Base-by-base conservation (phyloP, 176 grass and related monocot species). In the Oryza glaberrima region DNA sequence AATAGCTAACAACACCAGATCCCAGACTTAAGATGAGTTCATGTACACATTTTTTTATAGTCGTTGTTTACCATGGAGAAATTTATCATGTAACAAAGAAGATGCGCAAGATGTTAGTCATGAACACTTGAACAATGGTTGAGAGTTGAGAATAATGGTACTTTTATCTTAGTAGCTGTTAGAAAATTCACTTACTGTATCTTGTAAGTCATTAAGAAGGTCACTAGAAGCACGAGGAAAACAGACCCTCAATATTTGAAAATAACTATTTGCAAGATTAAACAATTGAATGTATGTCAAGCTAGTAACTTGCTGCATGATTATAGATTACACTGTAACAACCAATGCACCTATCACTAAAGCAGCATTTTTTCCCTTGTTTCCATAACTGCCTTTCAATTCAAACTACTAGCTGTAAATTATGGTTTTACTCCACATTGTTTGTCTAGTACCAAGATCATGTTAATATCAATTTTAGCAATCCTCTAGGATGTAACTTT, bases 1-100 rank as follows among this genome's bases (percentile, higher is more conserved):
- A 72, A 41, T 81, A 35, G 7, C 41, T 75, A 61, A 72, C 28
- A 20, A 48, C 36, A 75, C 9, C 47, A 19, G 70, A 83, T 58
- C 28, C 30, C 35, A 70, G 17, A 67, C n/a, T 45, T 32, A 23
- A 14, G 8, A 76, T 75, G 23, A 81, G 15, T 69, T 87, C 25
- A 6, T 60, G 16, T 11, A 81, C 7, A 35, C 17, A 1, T 41
- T 67, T 81, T 41, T 73, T 79, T 54, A 54, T 9, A 7, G 75
- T 32, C 12, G 16, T 19, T 38, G 13, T n/a, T 10, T 52, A 73
- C 51, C 41, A 43, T 11, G 46, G 46, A 49, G 47, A 15, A 49
- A 4, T 15, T 49, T 56, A 56, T 19, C 52, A 56, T 56, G 52
- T 56, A 56, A 68, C 52, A 65, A 66, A 66, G 9, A 86, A 80